These are phyloP conservation scores for Mycena polygramma DNA, from an alignment of 768 basidiomycete genomes.

Conservation along the genomic window DNA sequence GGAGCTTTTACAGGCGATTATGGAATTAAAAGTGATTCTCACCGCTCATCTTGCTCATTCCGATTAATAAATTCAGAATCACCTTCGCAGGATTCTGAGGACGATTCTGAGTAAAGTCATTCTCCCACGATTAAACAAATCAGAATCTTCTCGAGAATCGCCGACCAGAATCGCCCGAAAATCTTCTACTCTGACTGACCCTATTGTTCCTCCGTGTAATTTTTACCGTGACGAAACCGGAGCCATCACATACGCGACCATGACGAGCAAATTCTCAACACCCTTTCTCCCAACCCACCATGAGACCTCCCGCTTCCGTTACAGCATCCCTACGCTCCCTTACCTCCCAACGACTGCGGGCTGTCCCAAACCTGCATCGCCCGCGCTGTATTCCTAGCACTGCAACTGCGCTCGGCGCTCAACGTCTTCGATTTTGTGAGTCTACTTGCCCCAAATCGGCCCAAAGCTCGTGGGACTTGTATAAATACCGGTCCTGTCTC, in stretches of 20 bases:
- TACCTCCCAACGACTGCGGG: conserved; percentile 15
- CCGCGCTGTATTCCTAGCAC: not conserved
- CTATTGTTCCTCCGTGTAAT: no score
- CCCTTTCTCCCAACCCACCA: conserved; percentile 4
- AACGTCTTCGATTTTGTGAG: not conserved
- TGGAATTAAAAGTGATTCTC: no score
- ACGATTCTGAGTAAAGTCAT: no score
- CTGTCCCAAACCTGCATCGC: conserved; percentile 4
- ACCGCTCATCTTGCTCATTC: no score
- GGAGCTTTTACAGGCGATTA: no score
- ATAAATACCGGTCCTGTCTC: conserved; percentile 6
- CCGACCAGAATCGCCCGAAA: no score
- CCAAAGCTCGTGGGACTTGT: not conserved
- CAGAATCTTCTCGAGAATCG: no score
- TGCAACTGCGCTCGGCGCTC: not conserved
- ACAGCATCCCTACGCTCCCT: conserved; percentile 14
- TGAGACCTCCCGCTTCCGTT: conserved; percentile 15
- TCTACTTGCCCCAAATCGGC: not conserved
- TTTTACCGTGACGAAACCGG: not conserved
- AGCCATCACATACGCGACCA: not conserved
- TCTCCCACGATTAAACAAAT: no score
- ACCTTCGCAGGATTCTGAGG: no score
- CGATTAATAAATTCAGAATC: no score
- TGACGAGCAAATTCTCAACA: not conserved
- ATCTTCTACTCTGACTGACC: no score